These are phyloP conservation scores for Rhodosporidiobolus sp. DNA, from an alignment of 768 basidiomycete species.

Conservation along the genomic window DNA sequence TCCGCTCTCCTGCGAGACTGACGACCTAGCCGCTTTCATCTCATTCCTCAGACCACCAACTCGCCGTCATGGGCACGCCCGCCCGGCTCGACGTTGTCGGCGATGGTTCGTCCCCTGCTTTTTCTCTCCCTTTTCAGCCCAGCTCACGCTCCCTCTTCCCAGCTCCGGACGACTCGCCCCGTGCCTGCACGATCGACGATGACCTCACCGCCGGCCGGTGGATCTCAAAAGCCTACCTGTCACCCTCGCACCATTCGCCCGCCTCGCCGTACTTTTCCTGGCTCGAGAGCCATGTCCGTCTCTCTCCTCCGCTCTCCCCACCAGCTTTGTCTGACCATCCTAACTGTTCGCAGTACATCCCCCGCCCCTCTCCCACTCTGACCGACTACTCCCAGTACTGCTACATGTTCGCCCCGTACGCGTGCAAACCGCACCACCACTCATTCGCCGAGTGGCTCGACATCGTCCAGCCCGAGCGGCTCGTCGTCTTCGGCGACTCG, in stretches of 20 bases:
- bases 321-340: no score
- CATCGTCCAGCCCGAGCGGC: conserved; percentile 8
- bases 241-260: conserved; percentile 1
- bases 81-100: not conserved
- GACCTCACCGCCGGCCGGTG: conserved; percentile 17
- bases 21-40: not conserved
- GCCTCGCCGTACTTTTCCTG: conserved; percentile 11
- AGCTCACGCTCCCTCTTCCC: no score
- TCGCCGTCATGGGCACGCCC: conserved; percentile 17
- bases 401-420: conserved; percentile 16
- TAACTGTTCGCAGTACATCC: not conserved
- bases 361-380: not conserved
- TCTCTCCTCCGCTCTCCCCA: not conserved
- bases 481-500: conserved; percentile 23
- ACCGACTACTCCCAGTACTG: conserved; percentile 9
- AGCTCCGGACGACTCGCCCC: not conserved
- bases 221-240: conserved; percentile 15
- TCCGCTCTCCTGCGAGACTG: no score
- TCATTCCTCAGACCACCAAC: conserved; percentile 3
- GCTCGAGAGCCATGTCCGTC: conserved; percentile 17
- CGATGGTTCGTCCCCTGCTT: not conserved
- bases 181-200: not conserved
- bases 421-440: conserved; percentile 22
- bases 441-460: conserved; percentile 23
- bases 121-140: not conserved